Conservation (phyloP, 1,139 yeast species). For the Candida albicans region DNA sequence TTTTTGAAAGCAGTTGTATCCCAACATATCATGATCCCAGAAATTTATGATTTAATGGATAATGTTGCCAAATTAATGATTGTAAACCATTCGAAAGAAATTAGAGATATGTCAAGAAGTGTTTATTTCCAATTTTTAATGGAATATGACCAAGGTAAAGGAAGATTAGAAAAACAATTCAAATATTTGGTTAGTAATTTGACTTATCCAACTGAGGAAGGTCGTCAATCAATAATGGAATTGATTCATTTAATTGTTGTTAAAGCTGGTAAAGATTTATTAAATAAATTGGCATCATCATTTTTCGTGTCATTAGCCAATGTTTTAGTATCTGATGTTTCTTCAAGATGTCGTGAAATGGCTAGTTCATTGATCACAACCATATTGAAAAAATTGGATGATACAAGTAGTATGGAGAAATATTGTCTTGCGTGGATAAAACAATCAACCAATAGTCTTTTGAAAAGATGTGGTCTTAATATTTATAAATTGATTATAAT, state of each 20-base stretch:
- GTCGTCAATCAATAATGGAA: constrained; percentile 91
- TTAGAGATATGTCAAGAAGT: constrained; percentile 83
- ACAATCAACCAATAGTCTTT: constrained; percentile 51
- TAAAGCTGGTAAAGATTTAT: constrained; percentile 63
- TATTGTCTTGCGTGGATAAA: constrained; percentile 70
- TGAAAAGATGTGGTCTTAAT: constrained; percentile 76
- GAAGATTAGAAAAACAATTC: constrained; percentile 80
- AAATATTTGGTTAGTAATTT: constrained; percentile 80
- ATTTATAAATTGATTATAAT: constrained; percentile 64
- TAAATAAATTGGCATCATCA: constrained; percentile 64
- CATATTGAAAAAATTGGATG: constrained; percentile 52
- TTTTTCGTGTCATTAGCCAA: constrained; percentile 82
- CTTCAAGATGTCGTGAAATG: constrained; percentile 83
- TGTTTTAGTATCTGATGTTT: constrained; percentile 75
- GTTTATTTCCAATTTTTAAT: constrained; percentile 83
- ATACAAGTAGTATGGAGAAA: constrained; percentile 51
- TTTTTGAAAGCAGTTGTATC: constrained; percentile 75
- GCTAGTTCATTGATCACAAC: constrained; percentile 63
- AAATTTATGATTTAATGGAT: constrained; percentile 87
- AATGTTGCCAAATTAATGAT: constrained; percentile 82
- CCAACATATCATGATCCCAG: constrained; percentile 77
- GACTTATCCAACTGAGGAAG: constrained; percentile 81
- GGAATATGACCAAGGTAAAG: constrained; percentile 93
- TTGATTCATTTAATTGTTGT: constrained; percentile 67
- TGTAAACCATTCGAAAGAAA: constrained; percentile 80